Base-by-base conservation (phyloP, 352 stramenopile species). In the Phytophthora meadii region DNA sequence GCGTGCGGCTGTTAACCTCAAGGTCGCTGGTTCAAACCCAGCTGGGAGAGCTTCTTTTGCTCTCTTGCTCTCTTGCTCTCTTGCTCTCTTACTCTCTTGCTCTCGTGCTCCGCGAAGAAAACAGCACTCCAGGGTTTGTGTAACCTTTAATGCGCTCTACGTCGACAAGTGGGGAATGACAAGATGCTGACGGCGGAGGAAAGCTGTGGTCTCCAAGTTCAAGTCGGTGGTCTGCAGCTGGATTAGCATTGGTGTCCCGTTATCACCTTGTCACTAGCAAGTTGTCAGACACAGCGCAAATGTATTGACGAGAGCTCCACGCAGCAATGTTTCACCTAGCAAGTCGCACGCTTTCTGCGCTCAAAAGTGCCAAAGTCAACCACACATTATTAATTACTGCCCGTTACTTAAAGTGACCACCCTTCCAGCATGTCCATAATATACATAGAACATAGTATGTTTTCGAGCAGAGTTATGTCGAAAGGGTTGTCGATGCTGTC, bases 311-410 rank as follows among this genome's bases (percentile, higher is more conserved):
- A 67, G 34, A 50, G 17, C 57, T 61, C 44, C 54, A 58, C 51
- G 32, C 58, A 68, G 44, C 58, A 66, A 56, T 51, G 45, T 30
- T 32, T 58, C 52, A 61, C 22, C 54, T 63, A 44, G 42, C 57
- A 54, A 53, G 17, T 60, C n/a, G 44, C 41, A 63, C 64, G 52
- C 49, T 58, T 49, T 72, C 50, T 72, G 50, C 51, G 60, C 65
- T 50, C 19, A 14, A 40, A 52, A n/a, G 40, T 17, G 32, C 25
- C 8, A 69, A 55, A 28, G 39, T 48, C 56, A 72, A 72, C 57
- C 57, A 68, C 65, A 14, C 56, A 72, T 57, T 52, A 48, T 37
- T 64, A 14, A 71, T 47, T 40, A 47, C 37, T 8, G 41, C 28
- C 36, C 50, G 42, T 68, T 68, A 68, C 45, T 49, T 64, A 42